Evolutionary conservation across 2,329 filamentous ascomycete species (phyloP).

Genomic region (Trichoderma atrobrunneum): DNA sequence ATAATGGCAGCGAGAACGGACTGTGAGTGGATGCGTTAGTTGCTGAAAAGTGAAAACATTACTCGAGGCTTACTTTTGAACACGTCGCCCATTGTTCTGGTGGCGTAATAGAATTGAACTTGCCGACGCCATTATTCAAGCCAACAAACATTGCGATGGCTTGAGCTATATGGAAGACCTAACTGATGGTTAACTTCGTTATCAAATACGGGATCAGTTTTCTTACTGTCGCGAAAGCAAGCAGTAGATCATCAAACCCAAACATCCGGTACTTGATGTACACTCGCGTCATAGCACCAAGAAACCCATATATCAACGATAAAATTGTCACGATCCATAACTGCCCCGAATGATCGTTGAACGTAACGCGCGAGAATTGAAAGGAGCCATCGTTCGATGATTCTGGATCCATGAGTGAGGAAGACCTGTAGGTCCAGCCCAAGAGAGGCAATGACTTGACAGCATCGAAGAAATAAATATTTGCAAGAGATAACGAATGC

Average conservation of each 20-base stretch:
- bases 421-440: background rate
- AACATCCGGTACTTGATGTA: slow-evolving; percentile 6
- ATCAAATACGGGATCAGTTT: background rate
- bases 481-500: background rate
- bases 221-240: background rate
- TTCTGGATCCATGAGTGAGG: background rate
- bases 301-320: background rate
- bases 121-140: background rate
- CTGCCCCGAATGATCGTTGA: background rate
- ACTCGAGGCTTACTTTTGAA: background rate
- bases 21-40: background rate
- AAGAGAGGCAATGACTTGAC: background rate
- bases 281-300: background rate
- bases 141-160: background rate
- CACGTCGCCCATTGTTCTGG: background rate
- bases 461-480: background rate
- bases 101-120: background rate
- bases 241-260: background rate
- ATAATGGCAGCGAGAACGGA: background rate
- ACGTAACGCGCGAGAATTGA: background rate
- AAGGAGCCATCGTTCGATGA: background rate
- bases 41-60: too few relatives aligned
- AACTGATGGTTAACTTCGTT: background rate
- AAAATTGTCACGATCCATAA: background rate
- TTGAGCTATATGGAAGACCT: background rate